Conservation (phyloP, 1,139 yeast genomes). For the Protomyces inundatus region DNA sequence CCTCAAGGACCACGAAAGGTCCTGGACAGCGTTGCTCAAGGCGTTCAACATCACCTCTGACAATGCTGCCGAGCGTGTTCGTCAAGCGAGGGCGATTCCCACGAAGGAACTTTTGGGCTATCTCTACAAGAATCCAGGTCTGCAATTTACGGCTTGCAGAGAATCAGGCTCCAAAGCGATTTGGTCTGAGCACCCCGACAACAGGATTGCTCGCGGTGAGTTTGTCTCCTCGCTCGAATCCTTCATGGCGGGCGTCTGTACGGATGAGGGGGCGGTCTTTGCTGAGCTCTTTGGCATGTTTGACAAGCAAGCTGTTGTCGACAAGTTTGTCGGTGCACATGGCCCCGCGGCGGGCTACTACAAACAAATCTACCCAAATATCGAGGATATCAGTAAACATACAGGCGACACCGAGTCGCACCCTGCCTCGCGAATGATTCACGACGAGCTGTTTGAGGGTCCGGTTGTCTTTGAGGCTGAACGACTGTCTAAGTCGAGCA, state of each 20-base stretch:
- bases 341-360: slow-evolving; percentile 1
- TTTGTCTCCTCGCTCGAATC: slow-evolving; percentile 6
- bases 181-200: slow-evolving; percentile 21
- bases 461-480: slow-evolving; percentile 14
- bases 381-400: slow-evolving; percentile 9
- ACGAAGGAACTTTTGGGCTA: slow-evolving; percentile 1
- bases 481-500: slow-evolving; percentile 1
- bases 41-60: not conserved
- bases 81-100: slow-evolving; percentile 4
- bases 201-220: slow-evolving; percentile 7
- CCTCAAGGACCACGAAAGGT: slow-evolving; percentile 3
- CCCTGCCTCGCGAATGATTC: slow-evolving; percentile 14
- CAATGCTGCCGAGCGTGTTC: slow-evolving; percentile 2
- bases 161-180: slow-evolving; percentile 23
- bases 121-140: not conserved
- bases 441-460: slow-evolving; percentile 22
- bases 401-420: not conserved
- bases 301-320: not conserved
- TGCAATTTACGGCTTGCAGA: slow-evolving; percentile 10
- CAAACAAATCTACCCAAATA: not conserved
- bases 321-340: slow-evolving; percentile 6
- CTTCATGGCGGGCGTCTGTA: slow-evolving; percentile 5
- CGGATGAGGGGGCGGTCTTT: slow-evolving; percentile 19
- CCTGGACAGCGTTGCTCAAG: slow-evolving; percentile 8
- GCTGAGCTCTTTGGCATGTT: slow-evolving; percentile 18